Evolutionary conservation across 2,329 filamentous ascomycete species (phyloP).

Genomic region (Colletotrichum melonis): DNA sequence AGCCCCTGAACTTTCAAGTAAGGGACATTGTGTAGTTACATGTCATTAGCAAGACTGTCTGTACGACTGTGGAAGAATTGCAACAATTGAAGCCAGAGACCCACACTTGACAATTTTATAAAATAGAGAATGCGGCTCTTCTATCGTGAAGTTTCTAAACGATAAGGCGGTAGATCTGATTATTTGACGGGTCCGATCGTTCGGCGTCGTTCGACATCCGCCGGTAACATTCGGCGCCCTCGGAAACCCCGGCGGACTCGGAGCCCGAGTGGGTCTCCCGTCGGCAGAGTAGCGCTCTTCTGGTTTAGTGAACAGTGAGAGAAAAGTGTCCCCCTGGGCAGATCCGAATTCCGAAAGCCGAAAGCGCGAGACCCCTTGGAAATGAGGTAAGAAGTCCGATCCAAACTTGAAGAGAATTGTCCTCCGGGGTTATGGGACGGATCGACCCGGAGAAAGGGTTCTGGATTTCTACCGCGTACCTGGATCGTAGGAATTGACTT

Average conservation of each 20-base stretch:
- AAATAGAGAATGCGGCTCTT: background rate
- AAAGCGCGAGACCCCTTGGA: background rate
- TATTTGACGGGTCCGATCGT: background rate
- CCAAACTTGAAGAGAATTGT: background rate
- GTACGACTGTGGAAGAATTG: too few relatives aligned
- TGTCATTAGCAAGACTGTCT: too few relatives aligned
- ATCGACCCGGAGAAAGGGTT: background rate
- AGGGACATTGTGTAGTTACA: too few relatives aligned
- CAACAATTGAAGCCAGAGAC: background rate
- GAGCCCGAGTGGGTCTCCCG: background rate
- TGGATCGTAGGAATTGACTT: background rate
- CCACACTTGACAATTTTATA: background rate
- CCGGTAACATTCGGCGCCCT: background rate
- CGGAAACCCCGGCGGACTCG: background rate
- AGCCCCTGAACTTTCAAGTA: background rate
- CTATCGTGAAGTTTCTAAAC: background rate
- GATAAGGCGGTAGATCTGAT: background rate
- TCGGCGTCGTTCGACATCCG: too few relatives aligned
- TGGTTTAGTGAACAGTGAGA: background rate
- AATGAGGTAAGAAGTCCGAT: too few relatives aligned
- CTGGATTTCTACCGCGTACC: background rate
- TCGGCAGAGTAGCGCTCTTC: background rate
- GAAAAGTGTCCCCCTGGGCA: too few relatives aligned
- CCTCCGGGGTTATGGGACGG: background rate
- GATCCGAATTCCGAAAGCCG: constrained; percentile 3